Evolutionary conservation across 495 filamentous ascomycete species (phyloP).

Genomic region (Penicillium angulare): DNA sequence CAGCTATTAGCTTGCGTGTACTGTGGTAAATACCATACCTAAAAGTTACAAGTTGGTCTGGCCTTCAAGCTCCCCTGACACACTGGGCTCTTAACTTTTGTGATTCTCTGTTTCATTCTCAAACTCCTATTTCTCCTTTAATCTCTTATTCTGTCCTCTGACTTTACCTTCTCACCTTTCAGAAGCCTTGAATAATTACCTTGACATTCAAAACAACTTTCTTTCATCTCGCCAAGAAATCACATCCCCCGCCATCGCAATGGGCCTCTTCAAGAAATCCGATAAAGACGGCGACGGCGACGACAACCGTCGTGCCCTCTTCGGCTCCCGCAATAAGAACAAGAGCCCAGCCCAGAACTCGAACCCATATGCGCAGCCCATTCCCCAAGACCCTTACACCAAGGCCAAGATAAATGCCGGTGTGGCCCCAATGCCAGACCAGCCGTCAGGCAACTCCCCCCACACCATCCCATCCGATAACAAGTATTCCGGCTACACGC

Average conservation of each 20-base stretch:
- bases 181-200: no score
- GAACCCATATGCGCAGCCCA: conserved; percentile 68
- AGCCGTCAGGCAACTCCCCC: conserved; percentile 15
- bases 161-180: no score
- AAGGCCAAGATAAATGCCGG: conserved; percentile 53
- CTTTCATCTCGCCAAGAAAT: background rate
- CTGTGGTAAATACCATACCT: background rate
- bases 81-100: conserved; percentile 8
- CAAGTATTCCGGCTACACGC: conserved; percentile 52
- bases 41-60: conserved; percentile 11
- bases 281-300: conserved; percentile 63
- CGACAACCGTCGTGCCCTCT: conserved; percentile 56
- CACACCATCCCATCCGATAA: conserved; percentile 47
- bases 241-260: conserved; percentile 34
- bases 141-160: background rate
- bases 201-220: no score
- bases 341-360: conserved; percentile 51
- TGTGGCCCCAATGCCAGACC: conserved; percentile 35
- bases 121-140: background rate
- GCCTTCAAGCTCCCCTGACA: conserved; percentile 28
- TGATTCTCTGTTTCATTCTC: conserved; percentile 10
- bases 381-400: conserved; percentile 61
- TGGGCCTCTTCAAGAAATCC: conserved; percentile 68
- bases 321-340: conserved; percentile 59
- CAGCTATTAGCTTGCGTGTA: background rate